Evolutionary conservation across 768 basidiomycete genomes (phyloP), one percentile per base, ranked within the genome.

Genomic region (Termitomyces sp.): DNA sequence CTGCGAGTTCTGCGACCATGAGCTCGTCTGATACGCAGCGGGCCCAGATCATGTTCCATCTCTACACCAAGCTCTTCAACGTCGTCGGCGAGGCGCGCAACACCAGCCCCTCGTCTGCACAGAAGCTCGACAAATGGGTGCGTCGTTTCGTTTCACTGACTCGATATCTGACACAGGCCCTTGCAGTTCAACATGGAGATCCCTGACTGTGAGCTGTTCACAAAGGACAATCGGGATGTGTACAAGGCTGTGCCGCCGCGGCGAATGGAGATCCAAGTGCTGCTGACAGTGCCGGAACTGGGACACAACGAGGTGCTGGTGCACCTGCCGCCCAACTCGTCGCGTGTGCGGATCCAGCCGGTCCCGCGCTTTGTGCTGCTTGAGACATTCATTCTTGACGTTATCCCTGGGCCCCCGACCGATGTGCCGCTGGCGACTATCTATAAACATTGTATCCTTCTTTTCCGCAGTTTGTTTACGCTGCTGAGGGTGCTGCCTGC

Each of bases 391-490:
- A 73, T 78, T 29, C 77, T 92, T 62, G 72, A 69, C 46, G 86
- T 87, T 66, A 64, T 65, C 60, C 71, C 71, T 29, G 62, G 61
- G 38, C 64, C 74, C 62, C 55, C 63, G 36, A 54, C 72, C 56
- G 87, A 88, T 61, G 78, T 88, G 42, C 83, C 86, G 15, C 84
- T 88, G 38, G 81, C 91, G 0, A 89, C 87, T 15, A 87, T 92
- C 57, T 94, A 94, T 81, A 94, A 94, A 73, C 87, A 92, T 66
- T 86, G 88, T 40, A 93, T 94, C 67, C 82, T 88, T 38, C 81
- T 92, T 29, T 94, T 93, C 76, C 82, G 92, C 54, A 89, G 89
- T 68, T 69, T 91, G 5, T 94, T 78, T 77, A 87, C 86, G 57
- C 73, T 93, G 47, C 79, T 93, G 52, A 82, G 90, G 57, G 79